Evolutionary conservation across 1,284 basidiomycete species (phyloP), one percentile per base, ranked within the genome.

Genomic region (Tilletia caries): DNA sequence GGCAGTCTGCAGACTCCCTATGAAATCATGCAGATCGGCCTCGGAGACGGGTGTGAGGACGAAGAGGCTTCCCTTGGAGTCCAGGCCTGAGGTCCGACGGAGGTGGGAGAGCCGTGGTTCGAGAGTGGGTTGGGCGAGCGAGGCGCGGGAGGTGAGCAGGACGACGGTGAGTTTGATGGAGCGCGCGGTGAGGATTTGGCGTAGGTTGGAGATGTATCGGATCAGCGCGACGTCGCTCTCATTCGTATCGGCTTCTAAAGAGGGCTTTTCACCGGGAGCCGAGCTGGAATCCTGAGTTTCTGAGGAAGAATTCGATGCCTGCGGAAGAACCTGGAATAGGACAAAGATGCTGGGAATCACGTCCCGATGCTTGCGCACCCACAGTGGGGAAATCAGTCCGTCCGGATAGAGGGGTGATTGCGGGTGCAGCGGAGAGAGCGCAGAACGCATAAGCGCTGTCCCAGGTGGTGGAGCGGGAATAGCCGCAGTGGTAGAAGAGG

Each of bases 101-200:
- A 98, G 91, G 75, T 87, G 91, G 0, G 92, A 92, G 66, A 98
- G 85, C 33, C 95, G 88, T 4, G 87, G 83, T 81, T 98, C 95
- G 48, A 98, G 86, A 64, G 54, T 43, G 58, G 58, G 27, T 15
- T 68, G 27, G 60, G 34, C 44, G 23, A 78, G 58, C 87, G 94
- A 89, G 62, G 87, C 88, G 62, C 93, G 87, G 71, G 89, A 91
- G 15, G 94, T 93, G 84, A 98, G 87, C n/a, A 98, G 87, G 3
- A 98, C 94, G 5, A 95, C 92, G 0, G 95, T 96, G 43, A 98
- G 86, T 84, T 97, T 97, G 79, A 98, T 91, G 0, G 91, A 91
- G 67, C 94, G 87, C 77, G 97, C 94, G 72, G 88, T 89, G 4
- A 92, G 90, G 10, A 85, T 85, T 79, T 89, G 90, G 84, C 95